Base-by-base conservation (phyloP, 768 basidiomycete species). In the Pleurotus tuber-regium region DNA sequence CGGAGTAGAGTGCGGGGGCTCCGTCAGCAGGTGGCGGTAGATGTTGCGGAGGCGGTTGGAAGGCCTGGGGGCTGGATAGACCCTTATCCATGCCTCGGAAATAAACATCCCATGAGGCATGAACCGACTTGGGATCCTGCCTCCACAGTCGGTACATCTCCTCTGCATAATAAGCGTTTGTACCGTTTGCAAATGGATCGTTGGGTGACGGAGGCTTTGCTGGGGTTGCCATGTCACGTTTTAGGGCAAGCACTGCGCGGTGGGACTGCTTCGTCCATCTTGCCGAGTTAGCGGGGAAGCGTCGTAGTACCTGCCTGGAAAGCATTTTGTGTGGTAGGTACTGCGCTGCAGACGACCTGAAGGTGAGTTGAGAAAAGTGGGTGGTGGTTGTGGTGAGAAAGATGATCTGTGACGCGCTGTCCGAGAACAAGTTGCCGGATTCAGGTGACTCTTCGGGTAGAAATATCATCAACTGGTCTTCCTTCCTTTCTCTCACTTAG, bases 71-170 rank as follows among this genome's bases (percentile, higher is more conserved):
- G 59, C 86, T 87, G 2, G 80, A 72, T 8, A 98, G 65, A 40
- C 97, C 97, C 61, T 86, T 87, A 61, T 96, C 94, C 67, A 98
- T 80, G 33, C 92, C 96, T 2, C 86, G 80, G 65, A 99, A 99
- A 72, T 99, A 99, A 46, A 85, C 80, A 54, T 88, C 80, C 97
- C 97, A 99, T 3, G 94, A 97, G 0, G 82, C 76, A 73, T 99
- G 97, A 0, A 99, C 97, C 18, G 89, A 87, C 55, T 82, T 79
- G 36, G 93, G 91, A 69, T 99, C 92, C 72, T 90, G 79, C 67
- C 79, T 81, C 92, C 91, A 93, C 59, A 87, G 83, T 58, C 84
- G 82, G 72, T 96, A 98, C 96, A 98, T 98, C 70, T 96, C 92
- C 61, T 91, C 95, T 16, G 88, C 89, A 65, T 98, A 98, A 74